Evolutionary conservation across 208 protist species (phyloP), one percentile per base, ranked within the genome.

Genomic region (Balamuthia mandrillaris): DNA sequence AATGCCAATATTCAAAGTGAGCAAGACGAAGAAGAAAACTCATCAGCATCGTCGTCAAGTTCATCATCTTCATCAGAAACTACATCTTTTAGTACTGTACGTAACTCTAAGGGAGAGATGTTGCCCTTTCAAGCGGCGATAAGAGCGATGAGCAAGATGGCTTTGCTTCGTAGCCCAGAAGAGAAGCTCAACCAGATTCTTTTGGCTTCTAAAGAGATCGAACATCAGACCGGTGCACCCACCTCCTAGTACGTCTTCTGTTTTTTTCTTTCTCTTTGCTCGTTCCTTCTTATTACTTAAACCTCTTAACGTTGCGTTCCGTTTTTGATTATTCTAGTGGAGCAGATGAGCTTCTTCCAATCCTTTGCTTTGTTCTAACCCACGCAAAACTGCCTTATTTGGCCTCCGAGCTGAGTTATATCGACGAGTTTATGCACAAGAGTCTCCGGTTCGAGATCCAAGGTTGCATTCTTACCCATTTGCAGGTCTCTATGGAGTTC

Each of bases 381-480:
- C 66, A 77, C 66, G 66, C 66, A 9, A 3, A 45, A 39, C 12
- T 51, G 2, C 42, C 66, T 29, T 35, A 77, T 27, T 45, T 77
- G 14, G 31, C n/a, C 14, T 77, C 66, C 21, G 66, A 77, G 66
- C 6, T 77, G 18, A 77, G 54, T 18, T 77, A 56, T 27, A 9
- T 77, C 44, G 66, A 77, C 29, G 66, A 77, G 66, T 77, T 77
- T 33, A 49, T 77, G 42, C 49, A 45, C 66, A 51, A 77, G 66
- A 39, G 54, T 45, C 66, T 77, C 44, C 37, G 66, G 42, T 77
- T 77, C 44, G 66, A 77, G 42, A 31, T 77, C 24, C 44, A 77
- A 33, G 66, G 66, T 45, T 77, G 54, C 66, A 39, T 77, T 12
- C 66, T 77, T 10, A 77, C 66, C 9, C 66, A 77, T 45, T 45